phyloP scores from a whole-genome alignment of 2,329 filamentous ascomycete species.

The Escovopsis sp. region DNA sequence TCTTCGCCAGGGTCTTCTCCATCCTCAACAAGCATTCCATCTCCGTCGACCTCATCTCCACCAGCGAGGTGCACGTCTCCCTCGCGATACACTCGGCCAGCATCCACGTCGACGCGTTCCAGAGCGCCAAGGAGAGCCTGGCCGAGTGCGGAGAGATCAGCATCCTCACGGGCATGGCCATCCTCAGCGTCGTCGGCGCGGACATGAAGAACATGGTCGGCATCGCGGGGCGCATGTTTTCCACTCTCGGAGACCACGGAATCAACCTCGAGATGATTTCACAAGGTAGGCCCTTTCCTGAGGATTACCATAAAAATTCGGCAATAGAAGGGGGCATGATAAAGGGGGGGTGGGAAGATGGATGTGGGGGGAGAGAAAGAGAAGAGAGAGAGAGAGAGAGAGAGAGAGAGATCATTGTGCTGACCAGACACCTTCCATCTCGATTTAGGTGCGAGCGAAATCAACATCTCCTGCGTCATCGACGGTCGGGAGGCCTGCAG shows the following conservation, averaged over 20 bases:
- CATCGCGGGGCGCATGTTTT: slow-evolving; percentile 89
- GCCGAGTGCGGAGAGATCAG: slow-evolving; percentile 78
- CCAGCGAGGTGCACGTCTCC: slow-evolving; percentile 90
- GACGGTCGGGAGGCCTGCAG: slow-evolving; percentile 80
- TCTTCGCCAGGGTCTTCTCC: slow-evolving; percentile 85
- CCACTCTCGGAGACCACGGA: slow-evolving; percentile 79
- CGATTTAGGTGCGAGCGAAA: slow-evolving; percentile 74
- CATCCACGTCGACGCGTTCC: slow-evolving; percentile 44
- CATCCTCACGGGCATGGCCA: slow-evolving; percentile 83
- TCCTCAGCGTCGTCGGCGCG: slow-evolving; percentile 82
- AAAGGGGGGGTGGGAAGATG: too few relatives aligned
- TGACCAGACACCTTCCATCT: slow-evolving; percentile 3
- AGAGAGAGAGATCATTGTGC: neutral
- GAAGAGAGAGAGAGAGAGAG: neutral
- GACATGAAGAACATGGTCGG: slow-evolving; percentile 98
- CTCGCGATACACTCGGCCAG: slow-evolving; percentile 86
- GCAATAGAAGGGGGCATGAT: too few relatives aligned
- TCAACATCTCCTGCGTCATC: slow-evolving; percentile 98
- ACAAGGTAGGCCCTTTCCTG: slow-evolving; percentile 50
- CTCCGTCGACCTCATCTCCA: slow-evolving; percentile 92
- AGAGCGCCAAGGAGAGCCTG: slow-evolving; percentile 57
- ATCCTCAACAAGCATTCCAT: slow-evolving; percentile 78
- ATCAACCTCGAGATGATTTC: slow-evolving; percentile 99
- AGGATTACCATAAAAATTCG: too few relatives aligned
- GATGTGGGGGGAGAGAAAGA: too few relatives aligned